phyloP scores from a whole-genome alignment of 2,329 filamentous ascomycete genomes.

The Cytospora piceae region DNA sequence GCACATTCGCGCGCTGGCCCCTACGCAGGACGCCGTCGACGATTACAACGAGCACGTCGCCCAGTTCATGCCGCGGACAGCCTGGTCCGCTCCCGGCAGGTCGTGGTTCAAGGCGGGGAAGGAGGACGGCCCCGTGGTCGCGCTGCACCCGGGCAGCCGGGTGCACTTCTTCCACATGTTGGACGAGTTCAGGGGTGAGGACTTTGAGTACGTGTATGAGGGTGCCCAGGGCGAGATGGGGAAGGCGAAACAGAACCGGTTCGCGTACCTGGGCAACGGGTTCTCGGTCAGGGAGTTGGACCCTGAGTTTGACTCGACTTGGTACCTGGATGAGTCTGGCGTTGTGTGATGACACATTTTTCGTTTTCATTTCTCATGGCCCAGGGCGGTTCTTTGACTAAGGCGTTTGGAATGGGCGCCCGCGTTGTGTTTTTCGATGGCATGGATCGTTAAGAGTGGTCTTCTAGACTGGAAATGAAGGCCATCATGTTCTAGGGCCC shows the following conservation, averaged over 20 bases:
- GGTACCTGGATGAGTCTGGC: conserved; percentile 46
- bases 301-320: conserved; percentile 43
- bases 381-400: not conserved
- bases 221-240: conserved; percentile 18
- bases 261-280: conserved; percentile 57
- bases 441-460: not conserved
- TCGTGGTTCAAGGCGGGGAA: conserved; percentile 57
- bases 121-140: conserved; percentile 50
- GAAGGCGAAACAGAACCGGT: conserved; percentile 46
- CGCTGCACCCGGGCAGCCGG: conserved; percentile 55
- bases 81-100: conserved; percentile 49
- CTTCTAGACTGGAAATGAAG: not conserved
- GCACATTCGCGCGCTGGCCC: conserved; percentile 50
- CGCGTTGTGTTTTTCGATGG: not conserved
- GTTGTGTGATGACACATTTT: conserved; percentile 11
- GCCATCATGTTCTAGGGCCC: not conserved
- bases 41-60: conserved; percentile 55
- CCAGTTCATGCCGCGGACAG: conserved; percentile 57
- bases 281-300: conserved; percentile 53
- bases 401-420: conserved; percentile 1
- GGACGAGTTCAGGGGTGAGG: conserved; percentile 53
- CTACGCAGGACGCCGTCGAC: conserved; percentile 50
- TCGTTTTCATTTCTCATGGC: not conserved
- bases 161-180: conserved; percentile 59
- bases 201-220: conserved; percentile 56